These are phyloP conservation scores for Wickerhamiella brachini DNA, from an alignment of 805 yeast species.

Conservation along the genomic window DNA sequence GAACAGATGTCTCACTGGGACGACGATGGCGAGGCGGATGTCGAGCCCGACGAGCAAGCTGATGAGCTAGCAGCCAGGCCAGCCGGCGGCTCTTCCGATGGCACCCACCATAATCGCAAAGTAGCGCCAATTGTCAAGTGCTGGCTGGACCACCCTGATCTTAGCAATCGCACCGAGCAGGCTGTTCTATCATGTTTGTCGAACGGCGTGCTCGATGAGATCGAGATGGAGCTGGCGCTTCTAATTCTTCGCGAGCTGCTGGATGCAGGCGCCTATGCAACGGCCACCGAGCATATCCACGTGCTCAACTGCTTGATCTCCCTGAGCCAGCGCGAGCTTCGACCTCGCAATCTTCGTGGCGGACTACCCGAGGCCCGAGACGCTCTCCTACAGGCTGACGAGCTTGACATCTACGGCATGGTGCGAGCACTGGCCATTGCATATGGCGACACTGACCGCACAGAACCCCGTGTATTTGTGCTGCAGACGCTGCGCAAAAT, in stretches of 20 bases:
- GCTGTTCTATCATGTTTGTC: neutral
- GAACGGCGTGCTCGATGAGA: constrained; percentile 6
- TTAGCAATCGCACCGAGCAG: neutral
- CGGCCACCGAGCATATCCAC: constrained; percentile 8
- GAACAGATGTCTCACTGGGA: neutral
- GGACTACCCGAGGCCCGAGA: constrained; percentile 16
- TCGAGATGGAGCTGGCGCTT: constrained; percentile 13
- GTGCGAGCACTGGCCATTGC: neutral
- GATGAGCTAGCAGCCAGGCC: neutral
- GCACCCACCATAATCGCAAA: neutral
- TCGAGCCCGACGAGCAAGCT: neutral
- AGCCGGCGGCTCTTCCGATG: no score
- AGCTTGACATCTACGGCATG: neutral
- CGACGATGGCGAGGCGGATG: neutral
- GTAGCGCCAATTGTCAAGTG: neutral
- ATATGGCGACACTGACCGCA: neutral
- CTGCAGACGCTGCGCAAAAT: constrained; percentile 1
- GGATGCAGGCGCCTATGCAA: constrained; percentile 5
- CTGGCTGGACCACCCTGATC: neutral
- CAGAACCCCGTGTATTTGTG: neutral
- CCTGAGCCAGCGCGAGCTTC: constrained; percentile 5
- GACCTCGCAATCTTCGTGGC: constrained; percentile 10
- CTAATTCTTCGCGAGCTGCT: constrained; percentile 13
- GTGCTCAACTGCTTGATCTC: constrained; percentile 9
- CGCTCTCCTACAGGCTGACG: constrained; percentile 5